Conservation (phyloP, 768 basidiomycete species). For the Trametes cubensis region DNA sequence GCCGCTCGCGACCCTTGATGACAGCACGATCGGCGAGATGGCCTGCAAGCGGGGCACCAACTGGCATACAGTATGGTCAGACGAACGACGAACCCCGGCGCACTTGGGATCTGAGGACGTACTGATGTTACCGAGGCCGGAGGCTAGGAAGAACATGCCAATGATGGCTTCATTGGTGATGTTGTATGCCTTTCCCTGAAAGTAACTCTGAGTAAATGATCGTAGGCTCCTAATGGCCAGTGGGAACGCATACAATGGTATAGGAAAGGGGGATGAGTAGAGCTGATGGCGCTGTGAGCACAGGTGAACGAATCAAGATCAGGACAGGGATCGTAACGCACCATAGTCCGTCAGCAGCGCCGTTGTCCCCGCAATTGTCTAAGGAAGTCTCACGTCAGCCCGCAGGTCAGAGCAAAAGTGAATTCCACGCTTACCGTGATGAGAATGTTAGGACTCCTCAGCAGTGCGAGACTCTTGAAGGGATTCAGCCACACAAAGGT, state of each 20-base stretch:
- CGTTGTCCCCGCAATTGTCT: constrained; percentile 45
- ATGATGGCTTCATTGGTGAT: constrained; percentile 60
- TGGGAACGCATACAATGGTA: constrained; percentile 54
- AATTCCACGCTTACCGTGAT: constrained; percentile 46
- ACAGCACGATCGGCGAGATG: constrained; percentile 60
- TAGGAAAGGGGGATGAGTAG: constrained; percentile 65
- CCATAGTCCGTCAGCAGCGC: constrained; percentile 32
- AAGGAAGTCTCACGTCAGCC: background rate
- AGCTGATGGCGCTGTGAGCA: constrained; percentile 17
- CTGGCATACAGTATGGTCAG: constrained; percentile 34
- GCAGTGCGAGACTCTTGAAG: constrained; percentile 48
- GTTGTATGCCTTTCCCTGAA: constrained; percentile 60
- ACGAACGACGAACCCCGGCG: too few relatives aligned
- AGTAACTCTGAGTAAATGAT: background rate
- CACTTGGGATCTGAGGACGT: constrained; percentile 26
- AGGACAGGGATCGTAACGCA: background rate
- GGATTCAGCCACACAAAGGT: constrained; percentile 57
- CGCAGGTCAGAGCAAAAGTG: background rate
- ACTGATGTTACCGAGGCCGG: constrained; percentile 62
- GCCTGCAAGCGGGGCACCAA: constrained; percentile 63
- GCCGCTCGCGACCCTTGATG: constrained; percentile 46
- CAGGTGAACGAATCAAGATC: background rate
- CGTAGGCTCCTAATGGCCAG: background rate
- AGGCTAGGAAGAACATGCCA: constrained; percentile 61
- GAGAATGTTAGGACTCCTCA: constrained; percentile 62